These are phyloP conservation scores for Phytophthora kernoviae DNA, from an alignment of 352 stramenopile species.

Conservation along the genomic window DNA sequence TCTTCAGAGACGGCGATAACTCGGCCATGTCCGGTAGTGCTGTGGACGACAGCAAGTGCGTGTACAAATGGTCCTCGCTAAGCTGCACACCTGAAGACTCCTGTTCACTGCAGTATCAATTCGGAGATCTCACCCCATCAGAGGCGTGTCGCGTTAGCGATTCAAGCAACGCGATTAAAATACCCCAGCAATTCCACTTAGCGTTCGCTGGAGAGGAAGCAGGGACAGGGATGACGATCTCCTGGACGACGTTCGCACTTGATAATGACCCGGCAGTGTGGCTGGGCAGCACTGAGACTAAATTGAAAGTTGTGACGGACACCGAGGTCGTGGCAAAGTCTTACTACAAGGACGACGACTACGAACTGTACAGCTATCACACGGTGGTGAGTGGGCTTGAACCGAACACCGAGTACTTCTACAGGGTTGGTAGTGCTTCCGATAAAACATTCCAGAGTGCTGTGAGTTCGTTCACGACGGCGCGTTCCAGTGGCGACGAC, in stretches of 20 bases:
- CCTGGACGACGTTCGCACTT: slow-evolving; percentile 32
- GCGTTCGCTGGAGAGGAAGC: slow-evolving; percentile 44
- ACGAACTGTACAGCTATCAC: slow-evolving; percentile 54
- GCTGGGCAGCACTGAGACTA: slow-evolving; percentile 7
- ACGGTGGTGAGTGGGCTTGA: slow-evolving; percentile 39
- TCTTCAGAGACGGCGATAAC: slow-evolving; percentile 16
- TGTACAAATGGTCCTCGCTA: slow-evolving; percentile 69
- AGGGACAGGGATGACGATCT: slow-evolving; percentile 20
- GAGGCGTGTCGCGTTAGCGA: slow-evolving; percentile 43
- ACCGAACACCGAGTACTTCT: slow-evolving; percentile 46
- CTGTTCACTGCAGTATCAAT: slow-evolving; percentile 33
- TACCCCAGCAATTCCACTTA: slow-evolving; percentile 47
- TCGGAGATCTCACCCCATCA: slow-evolving; percentile 33
- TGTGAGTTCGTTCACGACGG: slow-evolving; percentile 38
- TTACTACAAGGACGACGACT: slow-evolving; percentile 52
- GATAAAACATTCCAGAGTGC: slow-evolving; percentile 30
- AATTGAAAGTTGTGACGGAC: slow-evolving; percentile 15
- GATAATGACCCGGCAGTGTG: slow-evolving; percentile 30
- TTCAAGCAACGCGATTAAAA: slow-evolving; percentile 24
- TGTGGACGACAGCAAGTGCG: slow-evolving; percentile 19
- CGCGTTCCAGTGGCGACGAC: slow-evolving; percentile 21
- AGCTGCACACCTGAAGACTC: slow-evolving; percentile 18
- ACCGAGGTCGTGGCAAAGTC: slow-evolving; percentile 21
- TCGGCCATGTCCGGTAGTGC: slow-evolving; percentile 27
- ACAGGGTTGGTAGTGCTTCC: slow-evolving; percentile 19